Percentiles rank a stretch among this genome's conserved stretches.
These are phyloP conservation scores for Trichoderma polysporum DNA, from an alignment of 2,329 filamentous ascomycete genomes.

Conservation along the genomic window DNA sequence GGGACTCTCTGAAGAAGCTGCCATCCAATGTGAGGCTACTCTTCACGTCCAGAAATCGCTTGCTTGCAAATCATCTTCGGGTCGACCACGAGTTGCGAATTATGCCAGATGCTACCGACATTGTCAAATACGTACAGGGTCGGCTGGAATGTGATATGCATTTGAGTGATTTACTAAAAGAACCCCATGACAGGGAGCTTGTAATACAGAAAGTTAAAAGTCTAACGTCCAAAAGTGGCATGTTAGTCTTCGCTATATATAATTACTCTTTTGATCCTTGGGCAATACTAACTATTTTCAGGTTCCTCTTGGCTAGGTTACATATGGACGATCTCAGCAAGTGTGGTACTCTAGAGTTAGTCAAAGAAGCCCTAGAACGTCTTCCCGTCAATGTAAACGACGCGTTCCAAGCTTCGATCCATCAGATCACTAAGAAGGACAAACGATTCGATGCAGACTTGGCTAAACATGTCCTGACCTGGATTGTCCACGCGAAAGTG, in stretches of 20 bases:
- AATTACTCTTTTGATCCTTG: background rate
- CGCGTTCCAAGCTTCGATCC: background rate
- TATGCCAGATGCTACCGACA: background rate
- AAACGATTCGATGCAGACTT: background rate
- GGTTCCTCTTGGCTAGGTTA: background rate
- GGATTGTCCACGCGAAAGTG: background rate
- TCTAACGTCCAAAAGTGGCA: background rate
- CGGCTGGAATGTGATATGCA: background rate
- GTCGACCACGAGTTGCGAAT: background rate
- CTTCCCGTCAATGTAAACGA: background rate
- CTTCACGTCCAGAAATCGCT: background rate
- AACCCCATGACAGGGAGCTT: background rate
- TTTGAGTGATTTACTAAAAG: background rate
- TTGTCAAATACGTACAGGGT: background rate
- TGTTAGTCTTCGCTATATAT: background rate
- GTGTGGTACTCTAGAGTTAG: background rate
- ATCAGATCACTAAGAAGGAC: background rate
- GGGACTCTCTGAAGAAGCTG: background rate
- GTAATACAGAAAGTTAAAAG: background rate
- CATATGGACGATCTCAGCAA: background rate
- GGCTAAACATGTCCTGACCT: background rate
- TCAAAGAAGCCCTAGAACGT: background rate
- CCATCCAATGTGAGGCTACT: background rate
- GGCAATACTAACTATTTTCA: background rate
- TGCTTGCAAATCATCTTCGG: background rate